Conservation (phyloP, 371 early-diverging fungal species). For the Mucor piriformis region DNA sequence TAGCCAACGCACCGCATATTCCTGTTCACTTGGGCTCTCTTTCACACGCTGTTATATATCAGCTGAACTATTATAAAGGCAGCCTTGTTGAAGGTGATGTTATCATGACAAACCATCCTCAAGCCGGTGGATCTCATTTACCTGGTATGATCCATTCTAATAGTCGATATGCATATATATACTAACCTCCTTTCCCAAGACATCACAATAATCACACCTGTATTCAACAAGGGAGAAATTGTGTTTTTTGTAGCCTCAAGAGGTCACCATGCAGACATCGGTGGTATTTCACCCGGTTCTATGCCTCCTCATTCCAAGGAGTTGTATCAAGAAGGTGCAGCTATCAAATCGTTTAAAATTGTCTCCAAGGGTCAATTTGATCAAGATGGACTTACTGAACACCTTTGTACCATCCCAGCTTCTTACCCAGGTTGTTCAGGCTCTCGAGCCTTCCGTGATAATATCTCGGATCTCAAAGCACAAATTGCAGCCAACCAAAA, state of each 20-base stretch:
- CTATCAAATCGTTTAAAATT: slow-evolving; percentile 86
- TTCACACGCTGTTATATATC: slow-evolving; percentile 92
- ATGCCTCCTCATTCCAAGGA: slow-evolving; percentile 88
- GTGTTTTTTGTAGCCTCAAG: slow-evolving; percentile 95
- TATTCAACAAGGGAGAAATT: slow-evolving; percentile 80
- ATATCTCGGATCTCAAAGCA: slow-evolving; percentile 93
- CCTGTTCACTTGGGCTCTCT: slow-evolving; percentile 95
- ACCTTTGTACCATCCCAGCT: slow-evolving; percentile 81
- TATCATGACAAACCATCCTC: slow-evolving; percentile 93
- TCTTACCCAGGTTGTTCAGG: slow-evolving; percentile 87
- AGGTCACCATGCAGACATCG: slow-evolving; percentile 98
- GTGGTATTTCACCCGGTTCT: slow-evolving; percentile 82
- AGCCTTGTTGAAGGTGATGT: slow-evolving; percentile 87
- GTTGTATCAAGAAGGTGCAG: slow-evolving; percentile 94
- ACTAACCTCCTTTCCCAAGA: slow-evolving; percentile 37
- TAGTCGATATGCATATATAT: neutral
- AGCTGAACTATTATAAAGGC: slow-evolving; percentile 73
- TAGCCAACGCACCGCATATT: slow-evolving; percentile 92
- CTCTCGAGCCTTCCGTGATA: slow-evolving; percentile 84
- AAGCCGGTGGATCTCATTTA: slow-evolving; percentile 95
- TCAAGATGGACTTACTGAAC: slow-evolving; percentile 69
- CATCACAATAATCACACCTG: slow-evolving; percentile 96
- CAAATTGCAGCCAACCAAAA: slow-evolving; percentile 96
- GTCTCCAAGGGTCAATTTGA: slow-evolving; percentile 84
- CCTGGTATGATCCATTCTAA: slow-evolving; percentile 52